phyloP scores from a whole-genome alignment of 2,329 filamentous ascomycete species.

The Cladosporium sphaerospermum region DNA sequence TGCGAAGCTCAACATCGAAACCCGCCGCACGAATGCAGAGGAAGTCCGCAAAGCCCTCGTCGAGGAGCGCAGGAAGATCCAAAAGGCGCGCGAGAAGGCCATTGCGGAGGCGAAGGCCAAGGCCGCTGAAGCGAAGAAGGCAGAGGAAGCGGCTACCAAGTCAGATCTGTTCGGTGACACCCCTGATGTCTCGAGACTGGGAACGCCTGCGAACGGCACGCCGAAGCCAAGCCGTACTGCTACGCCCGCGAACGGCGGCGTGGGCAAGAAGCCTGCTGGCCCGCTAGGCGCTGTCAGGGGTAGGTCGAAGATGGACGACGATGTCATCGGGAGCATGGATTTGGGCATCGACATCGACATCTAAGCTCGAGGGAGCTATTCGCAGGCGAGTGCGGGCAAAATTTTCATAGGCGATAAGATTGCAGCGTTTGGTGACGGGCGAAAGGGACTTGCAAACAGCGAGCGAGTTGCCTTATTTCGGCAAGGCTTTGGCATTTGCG shows the following conservation, averaged over 20 bases:
- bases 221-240: slow-evolving; percentile 41
- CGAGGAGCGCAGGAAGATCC: slow-evolving; percentile 53
- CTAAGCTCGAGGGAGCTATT: slow-evolving; percentile 28
- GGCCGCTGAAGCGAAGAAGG: slow-evolving; percentile 44
- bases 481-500: no score
- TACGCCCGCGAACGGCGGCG: slow-evolving; percentile 43
- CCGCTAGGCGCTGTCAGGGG: slow-evolving; percentile 40
- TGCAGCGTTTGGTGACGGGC: no score
- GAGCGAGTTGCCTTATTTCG: no score
- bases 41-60: slow-evolving; percentile 86
- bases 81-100: slow-evolving; percentile 47
- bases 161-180: slow-evolving; percentile 15
- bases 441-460: no score
- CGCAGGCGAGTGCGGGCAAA: not conserved
- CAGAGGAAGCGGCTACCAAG: slow-evolving; percentile 23
- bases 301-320: slow-evolving; percentile 77
- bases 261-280: slow-evolving; percentile 35
- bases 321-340: slow-evolving; percentile 84
- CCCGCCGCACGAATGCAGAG: slow-evolving; percentile 78
- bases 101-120: slow-evolving; percentile 43
- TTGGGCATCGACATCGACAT: slow-evolving; percentile 90
- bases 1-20: slow-evolving; percentile 74
- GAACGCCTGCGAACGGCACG: slow-evolving; percentile 41
- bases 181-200: slow-evolving; percentile 30
- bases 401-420: no score